Percentiles rank a stretch among this genome's conserved stretches.
phyloP scores from a whole-genome alignment of 768 basidiomycete genomes.

The Amanita phalloides region DNA sequence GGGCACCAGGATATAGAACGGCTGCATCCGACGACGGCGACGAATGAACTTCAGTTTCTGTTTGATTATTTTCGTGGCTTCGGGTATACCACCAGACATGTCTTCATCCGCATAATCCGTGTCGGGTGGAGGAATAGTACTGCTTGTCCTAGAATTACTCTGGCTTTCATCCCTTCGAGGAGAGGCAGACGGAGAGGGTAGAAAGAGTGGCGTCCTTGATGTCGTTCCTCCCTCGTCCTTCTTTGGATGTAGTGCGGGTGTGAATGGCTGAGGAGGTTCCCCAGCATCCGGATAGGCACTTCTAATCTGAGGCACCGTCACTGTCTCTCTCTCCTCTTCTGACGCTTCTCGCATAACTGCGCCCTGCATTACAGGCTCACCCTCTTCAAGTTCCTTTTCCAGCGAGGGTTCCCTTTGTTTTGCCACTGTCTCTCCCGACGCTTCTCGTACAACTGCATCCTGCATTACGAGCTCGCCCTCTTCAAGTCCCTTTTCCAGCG shows the following conservation, averaged over 20 bases:
- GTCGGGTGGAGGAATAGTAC: background rate
- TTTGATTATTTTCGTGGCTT: background rate
- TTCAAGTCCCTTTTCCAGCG: no score
- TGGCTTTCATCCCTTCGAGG: background rate
- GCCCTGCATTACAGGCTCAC: background rate
- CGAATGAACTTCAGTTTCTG: background rate
- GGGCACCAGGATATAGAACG: conserved; percentile 3
- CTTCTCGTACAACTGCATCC: no score
- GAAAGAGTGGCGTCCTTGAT: conserved; percentile 1
- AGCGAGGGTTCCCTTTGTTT: background rate
- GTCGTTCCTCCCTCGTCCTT: background rate
- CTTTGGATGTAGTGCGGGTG: background rate
- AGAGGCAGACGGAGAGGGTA: conserved; percentile 4
- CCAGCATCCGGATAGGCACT: background rate
- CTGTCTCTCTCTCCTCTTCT: background rate
- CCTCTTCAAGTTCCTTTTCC: conserved; percentile 1
- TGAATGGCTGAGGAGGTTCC: background rate
- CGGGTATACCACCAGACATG: background rate
- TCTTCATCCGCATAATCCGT: background rate
- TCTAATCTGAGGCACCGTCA: background rate
- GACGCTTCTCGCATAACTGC: background rate
- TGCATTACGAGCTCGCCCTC: no score
- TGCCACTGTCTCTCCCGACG: background rate
- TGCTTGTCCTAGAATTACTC: background rate
- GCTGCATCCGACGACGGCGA: background rate